These are phyloP conservation scores for Pseudogymnoascus sp. DNA, from an alignment of 2,329 filamentous ascomycete genomes.

Conservation along the genomic window DNA sequence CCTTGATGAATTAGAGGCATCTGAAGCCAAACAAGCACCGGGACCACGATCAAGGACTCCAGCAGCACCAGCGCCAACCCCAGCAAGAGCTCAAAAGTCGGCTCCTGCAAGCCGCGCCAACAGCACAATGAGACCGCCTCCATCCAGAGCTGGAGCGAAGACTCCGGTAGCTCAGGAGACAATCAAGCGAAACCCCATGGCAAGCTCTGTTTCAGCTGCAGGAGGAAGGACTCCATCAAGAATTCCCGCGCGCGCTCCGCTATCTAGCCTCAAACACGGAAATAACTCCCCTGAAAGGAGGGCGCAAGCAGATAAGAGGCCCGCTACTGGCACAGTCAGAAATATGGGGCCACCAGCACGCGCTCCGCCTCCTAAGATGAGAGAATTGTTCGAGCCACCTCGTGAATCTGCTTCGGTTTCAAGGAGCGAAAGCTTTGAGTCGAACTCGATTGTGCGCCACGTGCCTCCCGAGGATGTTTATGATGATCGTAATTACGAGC, in stretches of 20 bases:
- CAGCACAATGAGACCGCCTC: constrained; percentile 22
- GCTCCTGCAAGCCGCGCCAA: constrained; percentile 24
- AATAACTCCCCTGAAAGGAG: constrained; percentile 75
- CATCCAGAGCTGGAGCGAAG: constrained; percentile 33
- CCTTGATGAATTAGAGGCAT: constrained; percentile 69
- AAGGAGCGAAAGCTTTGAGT: constrained; percentile 39
- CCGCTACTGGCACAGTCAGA: constrained; percentile 27
- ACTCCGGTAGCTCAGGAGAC: constrained; percentile 43
- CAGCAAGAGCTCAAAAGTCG: constrained; percentile 24
- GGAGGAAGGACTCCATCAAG: constrained; percentile 51
- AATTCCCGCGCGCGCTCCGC: constrained; percentile 60
- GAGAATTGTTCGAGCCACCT: constrained; percentile 60
- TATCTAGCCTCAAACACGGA: constrained; percentile 61
- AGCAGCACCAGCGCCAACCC: constrained; percentile 47
- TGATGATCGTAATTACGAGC: constrained; percentile 49
- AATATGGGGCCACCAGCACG: constrained; percentile 46
- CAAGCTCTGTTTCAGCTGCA: constrained; percentile 20
- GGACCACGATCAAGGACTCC: constrained; percentile 70
- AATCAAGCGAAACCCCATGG: constrained; percentile 23
- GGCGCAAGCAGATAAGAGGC: constrained; percentile 21
- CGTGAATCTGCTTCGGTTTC: constrained; percentile 41
- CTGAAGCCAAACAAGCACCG: constrained; percentile 48
- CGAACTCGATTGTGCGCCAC: constrained; percentile 48
- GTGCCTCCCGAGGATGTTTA: constrained; percentile 78
- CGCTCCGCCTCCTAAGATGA: constrained; percentile 85